These are phyloP conservation scores for Bidens hawaiensis DNA, from an alignment of 140 eudicot genomes.

Conservation along the genomic window DNA sequence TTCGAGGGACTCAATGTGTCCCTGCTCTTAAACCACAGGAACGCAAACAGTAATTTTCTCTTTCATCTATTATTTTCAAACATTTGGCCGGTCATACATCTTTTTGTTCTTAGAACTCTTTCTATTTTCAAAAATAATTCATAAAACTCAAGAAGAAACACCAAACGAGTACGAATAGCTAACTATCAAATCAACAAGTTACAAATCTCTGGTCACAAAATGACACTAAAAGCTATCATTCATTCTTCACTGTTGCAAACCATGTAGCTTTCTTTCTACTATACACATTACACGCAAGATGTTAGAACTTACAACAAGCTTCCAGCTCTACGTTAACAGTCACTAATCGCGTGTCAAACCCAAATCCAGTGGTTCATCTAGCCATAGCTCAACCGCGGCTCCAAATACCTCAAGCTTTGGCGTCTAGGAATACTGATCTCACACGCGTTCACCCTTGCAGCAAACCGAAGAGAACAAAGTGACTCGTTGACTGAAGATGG, in stretches of 20 bases:
- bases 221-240: not conserved
- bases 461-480: constrained; percentile 92
- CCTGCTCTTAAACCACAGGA: too few species aligned
- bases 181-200: constrained; percentile 17
- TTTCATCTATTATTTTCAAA: too few species aligned
- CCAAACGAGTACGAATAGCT: not conserved
- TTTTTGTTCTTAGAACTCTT: not conserved
- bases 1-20: too few species aligned
- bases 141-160: not conserved
- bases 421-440: constrained; percentile 97
- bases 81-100: too few species aligned
- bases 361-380: constrained; percentile 10
- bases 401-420: constrained; percentile 69
- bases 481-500: constrained; percentile 67
- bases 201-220: constrained; percentile 9
- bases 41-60: too few species aligned
- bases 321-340: constrained; percentile 19
- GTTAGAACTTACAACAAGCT: constrained; percentile 33
- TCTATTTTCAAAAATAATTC: not conserved
- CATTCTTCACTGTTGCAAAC: constrained; percentile 23
- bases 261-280: constrained; percentile 31
- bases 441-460: constrained; percentile 93
- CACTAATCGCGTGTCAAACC: not conserved
- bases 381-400: constrained; percentile 75
- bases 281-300: constrained; percentile 44